A percentile compares a stretch with the other conserved stretches of the same genome.
Evolutionary conservation across 1,284 basidiomycete genomes (phyloP).

Genomic region (Golubevia sp.): DNA sequence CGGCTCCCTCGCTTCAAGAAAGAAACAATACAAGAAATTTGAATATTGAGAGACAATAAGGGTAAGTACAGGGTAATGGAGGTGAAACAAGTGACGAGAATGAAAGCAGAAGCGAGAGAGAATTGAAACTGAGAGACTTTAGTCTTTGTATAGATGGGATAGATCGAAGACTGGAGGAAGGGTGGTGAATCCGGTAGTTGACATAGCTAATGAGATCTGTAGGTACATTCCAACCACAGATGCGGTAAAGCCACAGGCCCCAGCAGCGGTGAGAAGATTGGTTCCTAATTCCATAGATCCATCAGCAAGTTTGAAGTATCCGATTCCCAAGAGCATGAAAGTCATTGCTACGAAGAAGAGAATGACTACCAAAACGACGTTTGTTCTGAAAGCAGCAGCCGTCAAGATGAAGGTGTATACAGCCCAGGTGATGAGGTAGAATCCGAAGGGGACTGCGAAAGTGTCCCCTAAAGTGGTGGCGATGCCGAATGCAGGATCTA

Average conservation of each 20-base stretch:
- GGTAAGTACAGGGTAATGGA: too few species aligned
- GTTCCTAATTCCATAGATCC: conserved; percentile 2
- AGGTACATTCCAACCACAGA: conserved; percentile 32
- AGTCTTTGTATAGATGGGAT: conserved; percentile 5
- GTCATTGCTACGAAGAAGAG: conserved; percentile 33
- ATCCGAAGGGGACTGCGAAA: conserved; percentile 9
- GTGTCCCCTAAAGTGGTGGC: too few species aligned
- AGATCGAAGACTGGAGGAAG: conserved; percentile 9
- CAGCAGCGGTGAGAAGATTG: conserved; percentile 19
- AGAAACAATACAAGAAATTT: too few species aligned
- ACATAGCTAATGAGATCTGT: conserved; percentile 26
- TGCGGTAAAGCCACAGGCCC: conserved; percentile 30
- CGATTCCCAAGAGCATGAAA: conserved; percentile 20
- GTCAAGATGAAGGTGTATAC: conserved; percentile 35
- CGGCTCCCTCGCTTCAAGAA: too few species aligned
- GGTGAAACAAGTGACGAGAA: too few species aligned
- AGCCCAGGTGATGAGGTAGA: conserved; percentile 30
- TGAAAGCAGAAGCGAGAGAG: too few species aligned
- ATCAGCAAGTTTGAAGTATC: conserved; percentile 25
- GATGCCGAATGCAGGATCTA: conserved; percentile 19
- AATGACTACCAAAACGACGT: conserved; percentile 35
- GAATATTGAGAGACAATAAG: too few species aligned
- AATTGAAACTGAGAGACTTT: too few species aligned
- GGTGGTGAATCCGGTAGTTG: conserved; percentile 19
- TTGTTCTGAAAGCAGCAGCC: conserved; percentile 25